Base-by-base conservation (phyloP, 768 basidiomycete genomes). In the Leccinum arenicola region DNA sequence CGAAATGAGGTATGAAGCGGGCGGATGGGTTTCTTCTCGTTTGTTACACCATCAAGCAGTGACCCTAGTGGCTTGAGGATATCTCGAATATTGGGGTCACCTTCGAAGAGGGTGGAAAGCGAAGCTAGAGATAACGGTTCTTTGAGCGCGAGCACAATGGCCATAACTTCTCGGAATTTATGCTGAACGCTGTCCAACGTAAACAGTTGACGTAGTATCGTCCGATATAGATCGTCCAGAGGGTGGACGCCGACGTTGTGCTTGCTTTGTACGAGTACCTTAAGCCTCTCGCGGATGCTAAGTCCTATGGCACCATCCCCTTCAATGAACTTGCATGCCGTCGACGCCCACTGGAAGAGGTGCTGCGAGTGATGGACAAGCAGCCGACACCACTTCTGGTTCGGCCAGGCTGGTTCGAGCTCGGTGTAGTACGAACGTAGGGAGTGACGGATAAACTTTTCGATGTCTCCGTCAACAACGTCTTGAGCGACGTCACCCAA, bases 1-100 rank as follows among this genome's bases (percentile, higher is more conserved):
- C 60, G 61, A 53, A 77, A 76, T 3, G 76, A 76, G 17, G 72
- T 65, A 57, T 77, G 76, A 17, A 76, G 66, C 2, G 71, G 65
- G 4, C 62, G 67, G 45, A 75, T 65, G 11, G 64, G 66, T 35
- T 65, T 67, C 11, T 53, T 36, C 35, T 61, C 50, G 5, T 64
- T 53, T 11, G 55, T 21, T 3, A 56, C 51, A 21, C 70, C 68
- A 15, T 65, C 67, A 4, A 74, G 53, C 33, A 72, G 50, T 3
- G 69, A 64, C 17, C 65, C 70, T 38, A 70, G 47, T 1, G 55
- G 60, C 40, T 54, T 55, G 19, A 73, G 52, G 45, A 69, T 63
- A 19, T 59, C 58, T 29, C 55, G 61, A 19, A 65, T 56, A 5
- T 54, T 57, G 23, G 36, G 25, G 11, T 59, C 52, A 8, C 52